phyloP scores from a whole-genome alignment of 1,284 basidiomycete species.

The Microbotryum lychnidis-dioicae region DNA sequence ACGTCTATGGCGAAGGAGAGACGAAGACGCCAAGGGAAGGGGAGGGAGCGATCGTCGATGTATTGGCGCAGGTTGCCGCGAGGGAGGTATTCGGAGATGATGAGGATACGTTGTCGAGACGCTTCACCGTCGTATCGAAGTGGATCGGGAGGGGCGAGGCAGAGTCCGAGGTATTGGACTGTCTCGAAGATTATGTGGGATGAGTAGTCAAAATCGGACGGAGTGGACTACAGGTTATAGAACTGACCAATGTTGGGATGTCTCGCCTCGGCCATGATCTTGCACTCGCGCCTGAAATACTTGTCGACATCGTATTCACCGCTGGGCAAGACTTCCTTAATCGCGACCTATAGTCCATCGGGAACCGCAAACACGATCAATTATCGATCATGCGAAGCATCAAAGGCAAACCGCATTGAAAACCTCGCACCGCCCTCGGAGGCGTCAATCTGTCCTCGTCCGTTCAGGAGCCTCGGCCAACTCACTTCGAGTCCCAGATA shows the following conservation, averaged over 20 bases:
- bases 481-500: constrained; percentile 35
- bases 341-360: constrained; percentile 9
- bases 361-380: not conserved
- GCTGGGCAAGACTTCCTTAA: constrained; percentile 34
- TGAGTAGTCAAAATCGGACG: too few relatives aligned
- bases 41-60: constrained; percentile 61
- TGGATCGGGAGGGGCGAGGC: constrained; percentile 64
- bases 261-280: constrained; percentile 65
- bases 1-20: constrained; percentile 92
- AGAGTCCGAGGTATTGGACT: constrained; percentile 87
- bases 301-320: constrained; percentile 56
- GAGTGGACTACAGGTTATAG: too few relatives aligned
- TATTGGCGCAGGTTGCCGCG: constrained; percentile 72
- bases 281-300: constrained; percentile 96
- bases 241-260: constrained; percentile 24
- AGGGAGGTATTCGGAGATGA: constrained; percentile 34
- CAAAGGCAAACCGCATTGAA: constrained; percentile 74
- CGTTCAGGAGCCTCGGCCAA: not conserved
- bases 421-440: constrained; percentile 51
- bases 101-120: constrained; percentile 24
- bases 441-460: constrained; percentile 58
- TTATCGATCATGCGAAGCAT: constrained; percentile 43
- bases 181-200: not conserved
- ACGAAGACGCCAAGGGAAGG: constrained; percentile 82
- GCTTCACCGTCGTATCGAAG: not conserved